These are phyloP conservation scores for Fusarium marasasianum DNA, from an alignment of 2,329 filamentous ascomycete genomes.

Conservation along the genomic window DNA sequence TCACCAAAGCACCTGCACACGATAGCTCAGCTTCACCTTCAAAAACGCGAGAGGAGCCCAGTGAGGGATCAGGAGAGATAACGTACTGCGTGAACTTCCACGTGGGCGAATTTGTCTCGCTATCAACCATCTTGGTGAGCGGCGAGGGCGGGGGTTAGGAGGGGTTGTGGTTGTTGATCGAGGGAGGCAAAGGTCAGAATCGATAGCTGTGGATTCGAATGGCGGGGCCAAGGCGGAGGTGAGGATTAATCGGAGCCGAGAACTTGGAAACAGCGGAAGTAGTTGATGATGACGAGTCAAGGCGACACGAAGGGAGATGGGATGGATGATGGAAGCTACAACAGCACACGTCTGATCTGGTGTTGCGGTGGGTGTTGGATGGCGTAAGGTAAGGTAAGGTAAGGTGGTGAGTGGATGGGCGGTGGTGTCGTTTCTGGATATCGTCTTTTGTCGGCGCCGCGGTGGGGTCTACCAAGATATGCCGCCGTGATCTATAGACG, in stretches of 20 bases:
- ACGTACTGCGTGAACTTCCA: slow-evolving; percentile 99
- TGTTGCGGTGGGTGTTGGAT: slow-evolving; percentile 34
- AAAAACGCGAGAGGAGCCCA: background rate
- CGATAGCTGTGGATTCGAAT: slow-evolving; percentile 25
- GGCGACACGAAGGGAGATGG: slow-evolving; percentile 25
- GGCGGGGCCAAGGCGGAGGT: slow-evolving; percentile 35
- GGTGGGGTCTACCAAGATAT: slow-evolving; percentile 37
- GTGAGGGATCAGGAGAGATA: slow-evolving; percentile 1
- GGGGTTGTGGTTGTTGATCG: slow-evolving; percentile 36
- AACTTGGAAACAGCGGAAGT: slow-evolving; percentile 19
- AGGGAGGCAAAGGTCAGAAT: slow-evolving; percentile 35
- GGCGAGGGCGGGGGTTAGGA: slow-evolving; percentile 44
- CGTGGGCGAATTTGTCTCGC: slow-evolving; percentile 91
- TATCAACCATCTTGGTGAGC: slow-evolving; percentile 87
- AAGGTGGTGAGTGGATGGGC: slow-evolving; percentile 21
- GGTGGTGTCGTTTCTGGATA: slow-evolving; percentile 39
- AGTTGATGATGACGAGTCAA: slow-evolving; percentile 12
- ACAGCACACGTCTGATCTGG: slow-evolving; percentile 34
- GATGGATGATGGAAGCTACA: slow-evolving; percentile 31
- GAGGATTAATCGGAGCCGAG: slow-evolving; percentile 25
- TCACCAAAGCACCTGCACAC: slow-evolving; percentile 91
- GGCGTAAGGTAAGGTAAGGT: slow-evolving; percentile 17
- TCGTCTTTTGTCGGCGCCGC: slow-evolving; percentile 38
- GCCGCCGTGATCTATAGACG: slow-evolving; percentile 26
- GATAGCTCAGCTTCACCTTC: slow-evolving; percentile 30